Evolutionary conservation across 192 early-diverging fungal genomes (phyloP).

Genomic region (Globomyces pollinis-pini): DNA sequence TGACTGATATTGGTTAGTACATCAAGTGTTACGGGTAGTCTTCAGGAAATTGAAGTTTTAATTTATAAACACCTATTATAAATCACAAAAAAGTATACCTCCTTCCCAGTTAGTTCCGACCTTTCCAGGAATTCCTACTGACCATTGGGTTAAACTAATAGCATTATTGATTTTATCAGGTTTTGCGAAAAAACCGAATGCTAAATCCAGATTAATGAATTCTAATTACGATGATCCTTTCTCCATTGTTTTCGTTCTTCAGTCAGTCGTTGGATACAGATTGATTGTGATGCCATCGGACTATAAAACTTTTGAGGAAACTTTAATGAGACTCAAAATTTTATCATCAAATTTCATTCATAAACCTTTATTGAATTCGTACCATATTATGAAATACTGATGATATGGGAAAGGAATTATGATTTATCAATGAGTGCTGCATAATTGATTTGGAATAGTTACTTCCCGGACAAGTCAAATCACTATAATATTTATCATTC

Average conservation of each 20-base stretch:
- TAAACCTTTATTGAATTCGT: no score
- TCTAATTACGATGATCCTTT: slow-evolving; percentile 73
- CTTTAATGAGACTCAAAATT: no score
- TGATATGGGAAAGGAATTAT: no score
- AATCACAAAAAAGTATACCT: slow-evolving; percentile 38
- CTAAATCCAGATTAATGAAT: slow-evolving; percentile 5
- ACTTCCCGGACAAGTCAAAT: no score
- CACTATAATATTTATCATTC: no score
- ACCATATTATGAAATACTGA: no score
- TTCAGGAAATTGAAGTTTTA: slow-evolving; percentile 74
- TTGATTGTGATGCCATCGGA: slow-evolving; percentile 44
- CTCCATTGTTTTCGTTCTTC: slow-evolving; percentile 98
- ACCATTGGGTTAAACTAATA: slow-evolving; percentile 81
- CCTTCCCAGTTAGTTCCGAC: slow-evolving; percentile 66
- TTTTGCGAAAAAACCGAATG: slow-evolving; percentile 85
- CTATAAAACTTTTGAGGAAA: no score
- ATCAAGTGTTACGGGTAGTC: slow-evolving; percentile 52
- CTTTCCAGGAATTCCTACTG: slow-evolving; percentile 65
- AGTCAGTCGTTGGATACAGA: slow-evolving; percentile 69
- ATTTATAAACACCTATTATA: slow-evolving; percentile 63
- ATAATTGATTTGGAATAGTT: no score
- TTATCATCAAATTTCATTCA: no score
- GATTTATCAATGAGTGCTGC: no score
- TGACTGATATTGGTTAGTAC: slow-evolving; percentile 22
- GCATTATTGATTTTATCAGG: slow-evolving; percentile 78